phyloP scores from a whole-genome alignment of 2,329 filamentous ascomycete species.

The Phaeosphaeriaceae sp. region DNA sequence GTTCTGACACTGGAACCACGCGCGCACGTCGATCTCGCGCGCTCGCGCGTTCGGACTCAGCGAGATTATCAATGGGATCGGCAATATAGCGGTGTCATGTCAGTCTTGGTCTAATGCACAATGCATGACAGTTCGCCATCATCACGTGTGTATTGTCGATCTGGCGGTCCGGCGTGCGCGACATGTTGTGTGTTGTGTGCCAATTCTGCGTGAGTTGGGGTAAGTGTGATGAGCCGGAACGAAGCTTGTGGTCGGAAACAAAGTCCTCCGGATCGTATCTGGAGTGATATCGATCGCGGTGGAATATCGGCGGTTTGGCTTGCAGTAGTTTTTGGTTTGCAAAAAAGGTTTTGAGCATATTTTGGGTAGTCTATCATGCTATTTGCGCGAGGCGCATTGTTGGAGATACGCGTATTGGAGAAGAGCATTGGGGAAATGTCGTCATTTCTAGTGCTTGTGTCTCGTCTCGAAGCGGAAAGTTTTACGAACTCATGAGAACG shows the following conservation, averaged over 20 bases:
- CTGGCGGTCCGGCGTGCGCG: neutral
- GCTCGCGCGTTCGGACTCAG: neutral
- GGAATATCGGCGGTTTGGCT: neutral
- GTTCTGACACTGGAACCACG: neutral
- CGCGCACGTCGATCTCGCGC: neutral
- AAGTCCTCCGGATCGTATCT: neutral
- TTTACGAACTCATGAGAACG: neutral
- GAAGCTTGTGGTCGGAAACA: neutral
- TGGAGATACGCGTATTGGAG: neutral
- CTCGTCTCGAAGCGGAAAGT: neutral
- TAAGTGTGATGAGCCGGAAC: neutral
- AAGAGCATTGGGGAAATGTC: neutral
- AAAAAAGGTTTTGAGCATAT: neutral
- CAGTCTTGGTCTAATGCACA: neutral
- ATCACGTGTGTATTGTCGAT: neutral
- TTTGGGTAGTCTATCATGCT: neutral
- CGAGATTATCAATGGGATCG: neutral
- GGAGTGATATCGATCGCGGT: neutral
- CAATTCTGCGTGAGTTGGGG: neutral
- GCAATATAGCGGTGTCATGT: neutral
- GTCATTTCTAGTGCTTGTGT: neutral
- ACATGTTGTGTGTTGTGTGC: neutral
- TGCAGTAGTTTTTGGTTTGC: neutral
- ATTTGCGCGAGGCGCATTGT: neutral
- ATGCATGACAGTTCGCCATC: neutral